A percentile compares a stretch with the other conserved stretches of the same genome.
Evolutionary conservation across 1,284 basidiomycete species (phyloP).

Genomic region (Cryptococcus sp.): DNA sequence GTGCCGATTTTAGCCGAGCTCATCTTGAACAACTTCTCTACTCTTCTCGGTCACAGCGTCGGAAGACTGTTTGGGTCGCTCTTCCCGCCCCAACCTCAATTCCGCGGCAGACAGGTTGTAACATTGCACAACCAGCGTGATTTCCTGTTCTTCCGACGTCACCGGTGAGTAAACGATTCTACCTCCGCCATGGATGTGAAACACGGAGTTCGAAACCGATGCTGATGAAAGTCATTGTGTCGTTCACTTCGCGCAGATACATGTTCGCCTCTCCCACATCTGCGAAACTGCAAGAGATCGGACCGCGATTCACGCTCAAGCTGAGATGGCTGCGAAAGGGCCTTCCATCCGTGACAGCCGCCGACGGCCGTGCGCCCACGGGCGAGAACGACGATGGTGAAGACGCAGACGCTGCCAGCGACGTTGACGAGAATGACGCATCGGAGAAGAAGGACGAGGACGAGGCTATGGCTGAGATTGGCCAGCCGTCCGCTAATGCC

Average conservation of each 20-base stretch:
- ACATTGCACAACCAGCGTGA: constrained; percentile 97
- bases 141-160: constrained; percentile 95
- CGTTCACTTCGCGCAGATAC: constrained; percentile 61
- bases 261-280: constrained; percentile 89
- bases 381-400: constrained; percentile 63
- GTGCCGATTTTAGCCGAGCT: constrained; percentile 65
- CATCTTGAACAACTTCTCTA: constrained; percentile 93
- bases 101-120: constrained; percentile 95
- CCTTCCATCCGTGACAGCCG: constrained; percentile 68
- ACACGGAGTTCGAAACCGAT: not conserved
- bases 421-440: constrained; percentile 34
- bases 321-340: constrained; percentile 85
- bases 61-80: constrained; percentile 93
- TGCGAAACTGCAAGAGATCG: constrained; percentile 95
- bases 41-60: constrained; percentile 87
- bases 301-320: constrained; percentile 95
- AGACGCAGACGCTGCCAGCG: constrained; percentile 31
- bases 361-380: constrained; percentile 48
- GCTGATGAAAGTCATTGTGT: not conserved
- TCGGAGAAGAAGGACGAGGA: constrained; percentile 48
- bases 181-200: not conserved
- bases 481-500: constrained; percentile 5
- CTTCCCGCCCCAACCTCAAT: constrained; percentile 93
- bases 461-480: constrained; percentile 46
- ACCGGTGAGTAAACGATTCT: constrained; percentile 62